Conservation (phyloP, 148 eudicot species). For the Rhododendron ovatum region DNA sequence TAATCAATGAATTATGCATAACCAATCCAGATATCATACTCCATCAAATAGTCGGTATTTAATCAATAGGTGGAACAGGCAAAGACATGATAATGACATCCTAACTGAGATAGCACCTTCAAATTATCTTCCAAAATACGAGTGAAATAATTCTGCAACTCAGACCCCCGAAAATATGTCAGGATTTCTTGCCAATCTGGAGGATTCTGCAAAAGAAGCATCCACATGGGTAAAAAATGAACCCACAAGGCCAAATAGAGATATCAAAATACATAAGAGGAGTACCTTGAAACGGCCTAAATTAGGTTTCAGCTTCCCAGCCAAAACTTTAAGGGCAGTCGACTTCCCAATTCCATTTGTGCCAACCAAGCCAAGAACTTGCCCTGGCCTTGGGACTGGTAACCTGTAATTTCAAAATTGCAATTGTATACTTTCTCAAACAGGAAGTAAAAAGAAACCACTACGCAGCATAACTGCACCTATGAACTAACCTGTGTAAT, state of each 20-base stretch:
- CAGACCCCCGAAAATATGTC: conserved; percentile 83
- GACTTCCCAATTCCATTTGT: conserved; percentile 99
- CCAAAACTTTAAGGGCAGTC: conserved; percentile 95
- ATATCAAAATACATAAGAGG: neutral
- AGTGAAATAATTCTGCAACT: conserved; percentile 85
- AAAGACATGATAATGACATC: neutral
- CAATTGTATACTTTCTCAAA: conserved; percentile 6
- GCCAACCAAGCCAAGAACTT: conserved; percentile 99
- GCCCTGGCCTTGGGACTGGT: conserved; percentile 98
- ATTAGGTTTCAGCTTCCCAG: conserved; percentile 95
- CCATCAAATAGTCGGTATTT: neutral
- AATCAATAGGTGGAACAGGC: neutral
- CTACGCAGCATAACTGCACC: neutral
- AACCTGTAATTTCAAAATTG: conserved; percentile 44
- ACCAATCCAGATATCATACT: neutral
- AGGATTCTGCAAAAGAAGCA: conserved; percentile 58
- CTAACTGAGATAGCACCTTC: conserved; percentile 43
- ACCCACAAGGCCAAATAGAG: neutral
- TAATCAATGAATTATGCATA: neutral
- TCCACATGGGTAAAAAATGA: neutral
- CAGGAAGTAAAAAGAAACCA: conserved; percentile 2
- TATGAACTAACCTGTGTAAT: conserved; percentile 65
- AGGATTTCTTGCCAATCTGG: conserved; percentile 95
- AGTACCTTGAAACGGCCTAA: conserved; percentile 83
- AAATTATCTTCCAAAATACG: conserved; percentile 88